Conservation (phyloP, 1,139 yeast species). For the Pichia sp. region DNA sequence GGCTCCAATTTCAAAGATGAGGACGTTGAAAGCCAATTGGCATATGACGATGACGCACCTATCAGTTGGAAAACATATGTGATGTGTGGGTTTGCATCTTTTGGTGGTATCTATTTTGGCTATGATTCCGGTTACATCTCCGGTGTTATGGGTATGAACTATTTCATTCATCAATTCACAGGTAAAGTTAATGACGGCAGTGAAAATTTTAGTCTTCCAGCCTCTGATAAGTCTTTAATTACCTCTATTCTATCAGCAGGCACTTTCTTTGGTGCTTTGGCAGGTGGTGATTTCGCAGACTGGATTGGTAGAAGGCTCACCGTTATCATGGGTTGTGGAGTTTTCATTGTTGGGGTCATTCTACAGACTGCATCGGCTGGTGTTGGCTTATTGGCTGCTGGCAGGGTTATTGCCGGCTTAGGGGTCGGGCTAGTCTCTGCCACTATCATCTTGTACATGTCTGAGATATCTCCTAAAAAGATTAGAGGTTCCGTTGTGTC, state of each 20-base stretch:
- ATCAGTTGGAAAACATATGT: slow-evolving; percentile 27
- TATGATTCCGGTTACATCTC: slow-evolving; percentile 56
- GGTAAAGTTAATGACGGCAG: slow-evolving; percentile 21
- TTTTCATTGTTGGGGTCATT: slow-evolving; percentile 54
- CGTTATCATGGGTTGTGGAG: slow-evolving; percentile 43
- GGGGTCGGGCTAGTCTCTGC: slow-evolving; percentile 68
- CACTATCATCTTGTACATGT: slow-evolving; percentile 58
- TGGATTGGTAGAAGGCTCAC: slow-evolving; percentile 54
- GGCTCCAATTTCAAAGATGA: too few relatives aligned
- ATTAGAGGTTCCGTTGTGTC: slow-evolving; percentile 66
- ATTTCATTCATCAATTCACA: slow-evolving; percentile 34
- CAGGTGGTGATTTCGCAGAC: slow-evolving; percentile 52
- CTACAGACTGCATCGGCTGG: slow-evolving; percentile 51
- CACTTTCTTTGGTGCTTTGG: slow-evolving; percentile 50
- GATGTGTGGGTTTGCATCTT: slow-evolving; percentile 37
- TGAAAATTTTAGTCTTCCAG: slow-evolving; percentile 16
- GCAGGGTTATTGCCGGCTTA: slow-evolving; percentile 56
- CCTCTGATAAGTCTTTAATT: slow-evolving; percentile 38
- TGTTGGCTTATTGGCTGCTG: slow-evolving; percentile 42
- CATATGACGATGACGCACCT: too few relatives aligned
- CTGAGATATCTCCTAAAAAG: slow-evolving; percentile 64
- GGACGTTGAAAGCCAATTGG: too few relatives aligned
- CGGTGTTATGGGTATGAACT: slow-evolving; percentile 50
- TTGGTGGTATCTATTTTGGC: slow-evolving; percentile 53
- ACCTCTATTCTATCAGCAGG: slow-evolving; percentile 52